A percentile compares a stretch with the other conserved stretches of the same genome.
phyloP scores from a whole-genome alignment of 495 filamentous ascomycete genomes.

The Penicillium coprophilum region DNA sequence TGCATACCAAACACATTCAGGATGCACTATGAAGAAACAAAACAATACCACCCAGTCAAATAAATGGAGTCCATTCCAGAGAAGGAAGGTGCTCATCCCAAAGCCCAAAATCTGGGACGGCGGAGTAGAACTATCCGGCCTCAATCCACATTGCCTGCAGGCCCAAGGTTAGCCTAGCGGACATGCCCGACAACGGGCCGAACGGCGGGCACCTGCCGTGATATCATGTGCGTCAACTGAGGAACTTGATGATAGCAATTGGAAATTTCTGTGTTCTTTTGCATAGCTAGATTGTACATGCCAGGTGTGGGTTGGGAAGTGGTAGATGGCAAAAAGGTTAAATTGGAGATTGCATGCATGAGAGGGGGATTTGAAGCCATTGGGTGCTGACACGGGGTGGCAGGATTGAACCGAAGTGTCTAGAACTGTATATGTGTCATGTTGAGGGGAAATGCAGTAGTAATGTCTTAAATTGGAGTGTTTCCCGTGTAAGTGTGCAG shows the following conservation, averaged over 20 bases:
- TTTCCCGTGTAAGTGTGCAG: constrained; percentile 5
- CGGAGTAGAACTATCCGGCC: constrained; percentile 17
- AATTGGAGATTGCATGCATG: neutral
- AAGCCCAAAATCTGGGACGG: constrained; percentile 7
- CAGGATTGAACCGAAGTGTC: neutral
- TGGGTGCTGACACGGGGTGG: neutral
- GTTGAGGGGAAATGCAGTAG: constrained; percentile 3
- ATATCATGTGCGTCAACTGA: constrained; percentile 16
- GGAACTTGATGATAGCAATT: neutral
- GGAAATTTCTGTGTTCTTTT: neutral
- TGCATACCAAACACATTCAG: neutral
- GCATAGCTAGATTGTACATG: neutral
- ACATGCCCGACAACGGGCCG: constrained; percentile 37
- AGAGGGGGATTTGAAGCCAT: neutral
- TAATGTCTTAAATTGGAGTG: neutral
- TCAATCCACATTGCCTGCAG: constrained; percentile 14
- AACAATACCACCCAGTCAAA: constrained; percentile 12
- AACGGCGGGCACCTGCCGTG: constrained; percentile 28
- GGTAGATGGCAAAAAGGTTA: constrained; percentile 3
- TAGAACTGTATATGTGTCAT: constrained; percentile 5
- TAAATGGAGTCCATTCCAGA: constrained; percentile 21
- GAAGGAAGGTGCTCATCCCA: constrained; percentile 26
- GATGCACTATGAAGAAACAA: neutral
- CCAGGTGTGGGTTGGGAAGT: neutral
- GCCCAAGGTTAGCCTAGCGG: constrained; percentile 34